Base-by-base conservation (phyloP, 306 rosid genomes). In the Cicer pinnatifidum region DNA sequence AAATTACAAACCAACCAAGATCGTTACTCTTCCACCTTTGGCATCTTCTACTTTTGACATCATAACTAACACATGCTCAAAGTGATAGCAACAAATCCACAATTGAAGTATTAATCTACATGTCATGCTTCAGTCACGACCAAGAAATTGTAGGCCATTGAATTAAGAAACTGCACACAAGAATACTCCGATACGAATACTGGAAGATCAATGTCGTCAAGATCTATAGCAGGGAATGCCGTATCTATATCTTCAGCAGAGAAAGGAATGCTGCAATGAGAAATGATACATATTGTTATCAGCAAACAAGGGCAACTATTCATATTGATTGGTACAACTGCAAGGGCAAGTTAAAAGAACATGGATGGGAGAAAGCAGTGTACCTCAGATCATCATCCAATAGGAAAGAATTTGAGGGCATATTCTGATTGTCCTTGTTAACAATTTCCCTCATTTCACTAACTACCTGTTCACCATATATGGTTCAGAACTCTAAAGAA, bases 321-420 rank as follows among this genome's bases (percentile, higher is more conserved):
- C 40, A 19, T 19, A 77, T n/a, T 78, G 41, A 68, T 51, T 77
- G 35, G 44, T 78, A 23, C 56, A 74, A 10, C 57, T 35, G 39
- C 76, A 82, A 20, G 35, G 35, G 53, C 9, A 67, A 40, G 44
- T 40, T 2, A 56, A 57, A 53, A 60, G 33, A 60, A 66, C 46
- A 39, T 53, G 35, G 60, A 69, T 15, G 67, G 44, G 66, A 48
- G 33, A 75, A 80, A 70, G 51, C 23, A 75, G 46, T 63, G 75
- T 87, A 91, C 99, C 99, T 95, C 74, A 95, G 83, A 88, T 95
- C 99, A 77, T 91, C 99, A 70, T 95, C 99, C 82, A 95, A 81
- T 85, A 95, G 84, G 87, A 95, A 90, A n/a, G 99, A 95, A 82
- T 95, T 95, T 81, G 99, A 91, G 72, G 97, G 72, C 23, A 91